These are phyloP conservation scores for Ascochyta viciae-villosae DNA, from an alignment of 2,329 filamentous ascomycete species.

Conservation along the genomic window DNA sequence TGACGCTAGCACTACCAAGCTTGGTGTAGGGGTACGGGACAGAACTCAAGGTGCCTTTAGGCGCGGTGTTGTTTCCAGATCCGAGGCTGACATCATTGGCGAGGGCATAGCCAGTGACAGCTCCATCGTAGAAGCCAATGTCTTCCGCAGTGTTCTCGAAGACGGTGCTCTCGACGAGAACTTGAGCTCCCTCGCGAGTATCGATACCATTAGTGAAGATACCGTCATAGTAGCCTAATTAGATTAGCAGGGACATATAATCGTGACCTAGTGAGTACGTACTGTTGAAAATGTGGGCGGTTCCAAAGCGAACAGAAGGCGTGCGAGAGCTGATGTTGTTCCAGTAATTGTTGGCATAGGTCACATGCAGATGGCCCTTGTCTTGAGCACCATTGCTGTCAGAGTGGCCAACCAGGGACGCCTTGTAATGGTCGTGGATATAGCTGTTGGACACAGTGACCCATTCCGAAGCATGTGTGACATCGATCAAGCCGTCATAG, in stretches of 20 bases:
- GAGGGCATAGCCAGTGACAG: conserved; percentile 3
- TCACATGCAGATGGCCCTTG: conserved; percentile 67
- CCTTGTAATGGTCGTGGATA: conserved; percentile 67
- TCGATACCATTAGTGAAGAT: conserved; percentile 50
- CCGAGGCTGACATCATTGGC: conserved; percentile 4
- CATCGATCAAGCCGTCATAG: conserved; percentile 72
- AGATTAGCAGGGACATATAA: neutral
- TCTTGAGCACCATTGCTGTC: conserved; percentile 66
- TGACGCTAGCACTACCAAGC: conserved; percentile 8
- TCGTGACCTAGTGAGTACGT: neutral
- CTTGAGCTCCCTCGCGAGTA: conserved; percentile 51
- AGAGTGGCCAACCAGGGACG: conserved; percentile 64
- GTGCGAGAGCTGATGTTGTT: conserved; percentile 68
- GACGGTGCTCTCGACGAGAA: conserved; percentile 53
- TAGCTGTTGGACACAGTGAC: conserved; percentile 63
- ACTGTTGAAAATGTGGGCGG: conserved; percentile 66
- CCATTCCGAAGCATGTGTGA: conserved; percentile 69
- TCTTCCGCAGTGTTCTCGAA: conserved; percentile 30
- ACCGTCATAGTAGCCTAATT: conserved; percentile 45
- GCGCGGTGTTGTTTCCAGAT: conserved; percentile 6
- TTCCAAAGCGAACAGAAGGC: conserved; percentile 71
- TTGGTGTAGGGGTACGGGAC: conserved; percentile 12
- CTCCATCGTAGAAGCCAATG: conserved; percentile 3
- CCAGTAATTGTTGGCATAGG: conserved; percentile 73
- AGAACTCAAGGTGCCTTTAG: neutral